A percentile compares a stretch with the other conserved stretches of the same genome.
Evolutionary conservation across 2,329 filamentous ascomycete species (phyloP).

Genomic region (Cladophialophora carrionii): DNA sequence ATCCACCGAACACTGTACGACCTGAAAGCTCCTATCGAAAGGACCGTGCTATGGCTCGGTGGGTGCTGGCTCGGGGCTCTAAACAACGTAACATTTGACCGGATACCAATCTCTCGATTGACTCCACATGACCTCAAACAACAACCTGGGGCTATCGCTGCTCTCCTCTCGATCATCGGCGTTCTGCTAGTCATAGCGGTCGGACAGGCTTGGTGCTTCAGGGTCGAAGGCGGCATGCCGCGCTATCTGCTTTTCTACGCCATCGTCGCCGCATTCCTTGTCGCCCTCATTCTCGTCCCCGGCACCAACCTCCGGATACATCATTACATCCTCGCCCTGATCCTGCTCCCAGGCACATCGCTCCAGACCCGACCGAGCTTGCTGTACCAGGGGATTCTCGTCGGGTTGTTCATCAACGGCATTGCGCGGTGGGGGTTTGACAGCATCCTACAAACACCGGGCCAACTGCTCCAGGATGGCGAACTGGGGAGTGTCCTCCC

Average conservation of each 20-base stretch:
- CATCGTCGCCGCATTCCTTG: constrained; percentile 44
- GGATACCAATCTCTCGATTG: constrained; percentile 64
- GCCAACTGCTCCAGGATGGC: constrained; percentile 48
- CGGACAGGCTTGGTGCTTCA: constrained; percentile 60
- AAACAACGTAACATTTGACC: constrained; percentile 67
- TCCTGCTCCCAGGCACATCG: constrained; percentile 62
- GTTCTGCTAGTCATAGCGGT: constrained; percentile 57
- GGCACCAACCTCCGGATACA: constrained; percentile 65
- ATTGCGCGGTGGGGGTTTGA: constrained; percentile 67
- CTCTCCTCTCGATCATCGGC: constrained; percentile 58
- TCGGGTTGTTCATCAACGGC: constrained; percentile 66
- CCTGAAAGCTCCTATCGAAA: constrained; percentile 62
- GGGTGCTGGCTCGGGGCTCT: constrained; percentile 64
- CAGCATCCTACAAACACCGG: constrained; percentile 61
- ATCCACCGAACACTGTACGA: constrained; percentile 54
- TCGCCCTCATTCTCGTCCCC: constrained; percentile 54
- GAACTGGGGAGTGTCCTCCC: constrained; percentile 27
- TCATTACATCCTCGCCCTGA: constrained; percentile 64
- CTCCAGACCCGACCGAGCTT: constrained; percentile 63
- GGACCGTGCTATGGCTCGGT: constrained; percentile 64
- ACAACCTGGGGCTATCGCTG: constrained; percentile 63
- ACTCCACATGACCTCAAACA: constrained; percentile 62
- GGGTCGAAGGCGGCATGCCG: constrained; percentile 62
- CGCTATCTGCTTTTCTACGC: constrained; percentile 55
- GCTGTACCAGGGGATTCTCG: constrained; percentile 63